Conservation (phyloP, 2,329 filamentous ascomycete species). For the Penicillium corylophilum region DNA sequence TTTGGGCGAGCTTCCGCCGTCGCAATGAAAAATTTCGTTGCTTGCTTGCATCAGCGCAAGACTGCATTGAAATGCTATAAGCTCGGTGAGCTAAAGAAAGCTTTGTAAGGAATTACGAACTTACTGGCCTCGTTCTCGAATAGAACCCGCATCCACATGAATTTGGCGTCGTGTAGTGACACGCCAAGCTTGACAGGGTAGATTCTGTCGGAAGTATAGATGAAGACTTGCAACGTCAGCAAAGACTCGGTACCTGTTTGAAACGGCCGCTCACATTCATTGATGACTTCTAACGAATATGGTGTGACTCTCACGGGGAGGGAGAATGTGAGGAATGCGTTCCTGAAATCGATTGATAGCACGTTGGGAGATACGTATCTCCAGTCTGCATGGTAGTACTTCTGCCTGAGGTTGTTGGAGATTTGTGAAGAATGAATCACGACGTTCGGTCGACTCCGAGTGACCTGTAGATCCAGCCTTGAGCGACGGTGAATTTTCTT, state of each 20-base stretch:
- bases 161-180: conserved; percentile 8
- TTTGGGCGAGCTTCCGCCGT: conserved; percentile 1
- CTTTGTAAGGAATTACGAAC: neutral
- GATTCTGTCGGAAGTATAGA: conserved; percentile 1
- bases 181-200: conserved; percentile 5
- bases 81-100: neutral
- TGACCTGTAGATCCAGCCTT: neutral
- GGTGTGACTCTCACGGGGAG: neutral
- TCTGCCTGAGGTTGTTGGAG: neutral
- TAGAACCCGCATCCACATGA: conserved; percentile 4
- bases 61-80: conserved; percentile 7
- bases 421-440: neutral
- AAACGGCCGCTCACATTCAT: conserved; percentile 2
- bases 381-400: neutral
- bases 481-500: conserved; percentile 10
- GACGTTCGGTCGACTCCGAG: neutral
- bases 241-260: no score
- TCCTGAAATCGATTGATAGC: neutral
- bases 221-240: neutral
- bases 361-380: neutral
- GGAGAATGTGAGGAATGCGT: neutral
- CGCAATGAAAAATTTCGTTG: conserved; percentile 7
- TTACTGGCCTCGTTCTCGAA: conserved; percentile 9
- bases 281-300: conserved; percentile 4
- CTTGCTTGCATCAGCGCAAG: conserved; percentile 12